These are phyloP conservation scores for Spiraea crenata DNA, from an alignment of 331 rosid genomes.

Conservation along the genomic window DNA sequence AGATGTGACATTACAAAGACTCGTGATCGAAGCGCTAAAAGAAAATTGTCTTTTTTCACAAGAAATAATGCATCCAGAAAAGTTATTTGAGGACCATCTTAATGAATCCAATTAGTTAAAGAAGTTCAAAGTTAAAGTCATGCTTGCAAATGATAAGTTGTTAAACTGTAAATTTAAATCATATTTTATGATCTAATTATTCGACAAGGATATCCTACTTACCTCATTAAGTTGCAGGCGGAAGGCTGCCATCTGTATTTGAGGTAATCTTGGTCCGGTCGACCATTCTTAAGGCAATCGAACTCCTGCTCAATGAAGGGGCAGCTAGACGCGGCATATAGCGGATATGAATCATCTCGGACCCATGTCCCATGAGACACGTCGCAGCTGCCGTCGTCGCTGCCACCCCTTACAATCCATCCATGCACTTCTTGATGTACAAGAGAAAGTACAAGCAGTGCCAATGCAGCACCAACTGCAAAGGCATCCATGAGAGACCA, in stretches of 20 bases:
- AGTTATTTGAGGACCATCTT: background rate
- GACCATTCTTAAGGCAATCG: constrained; percentile 51
- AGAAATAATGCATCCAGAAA: background rate
- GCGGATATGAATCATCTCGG: constrained; percentile 47
- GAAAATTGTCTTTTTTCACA: background rate
- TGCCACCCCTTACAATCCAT: background rate
- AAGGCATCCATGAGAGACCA: constrained; percentile 11
- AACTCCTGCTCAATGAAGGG: constrained; percentile 49
- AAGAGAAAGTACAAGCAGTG: background rate
- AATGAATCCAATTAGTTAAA: too few species aligned
- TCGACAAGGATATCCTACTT: background rate
- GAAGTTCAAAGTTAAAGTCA: too few species aligned
- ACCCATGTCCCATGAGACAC: constrained; percentile 54
- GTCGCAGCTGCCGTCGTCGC: constrained; percentile 29
- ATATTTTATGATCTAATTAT: too few species aligned
- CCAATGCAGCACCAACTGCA: constrained; percentile 7
- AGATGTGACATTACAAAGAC: background rate
- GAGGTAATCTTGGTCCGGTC: constrained; percentile 53
- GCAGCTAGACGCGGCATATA: constrained; percentile 44
- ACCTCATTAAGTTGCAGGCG: constrained; percentile 59
- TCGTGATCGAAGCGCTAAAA: background rate
- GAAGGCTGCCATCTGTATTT: constrained; percentile 72
- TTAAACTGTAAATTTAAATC: background rate
- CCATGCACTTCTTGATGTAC: constrained; percentile 9
- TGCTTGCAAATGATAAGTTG: too few species aligned